phyloP scores from a whole-genome alignment of 331 rosid species.

The Malus hybrid region DNA sequence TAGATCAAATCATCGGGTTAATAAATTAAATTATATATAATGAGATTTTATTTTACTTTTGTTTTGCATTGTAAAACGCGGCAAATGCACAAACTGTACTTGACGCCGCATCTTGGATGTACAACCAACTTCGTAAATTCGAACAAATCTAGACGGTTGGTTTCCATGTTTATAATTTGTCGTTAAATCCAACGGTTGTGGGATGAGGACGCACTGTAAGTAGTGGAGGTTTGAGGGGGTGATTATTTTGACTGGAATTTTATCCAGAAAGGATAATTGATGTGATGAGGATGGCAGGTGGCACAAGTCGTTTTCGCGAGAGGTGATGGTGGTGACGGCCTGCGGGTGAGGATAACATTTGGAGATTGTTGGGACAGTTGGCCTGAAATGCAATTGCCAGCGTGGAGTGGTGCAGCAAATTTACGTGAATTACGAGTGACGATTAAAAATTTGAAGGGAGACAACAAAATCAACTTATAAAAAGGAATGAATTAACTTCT shows the following conservation, averaged over 20 bases:
- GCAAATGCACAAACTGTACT: conserved; percentile 32
- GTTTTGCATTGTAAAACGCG: conserved; percentile 22
- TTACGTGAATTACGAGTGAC: not conserved
- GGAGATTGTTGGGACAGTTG: not conserved
- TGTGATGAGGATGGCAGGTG: conserved; percentile 4
- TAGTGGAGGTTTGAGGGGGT: not conserved
- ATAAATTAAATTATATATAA: too few relatives aligned
- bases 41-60: not conserved
- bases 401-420: not conserved
- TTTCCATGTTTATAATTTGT: not conserved
- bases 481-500: too few relatives aligned
- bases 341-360: not conserved
- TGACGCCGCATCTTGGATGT: conserved; percentile 11
- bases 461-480: too few relatives aligned
- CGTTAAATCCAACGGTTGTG: not conserved
- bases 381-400: not conserved
- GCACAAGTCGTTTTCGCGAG: conserved; percentile 1
- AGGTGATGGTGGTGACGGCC: conserved; percentile 8
- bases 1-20: not conserved
- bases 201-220: not conserved
- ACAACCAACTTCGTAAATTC: not conserved
- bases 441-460: not conserved
- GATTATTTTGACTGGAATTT: not conserved
- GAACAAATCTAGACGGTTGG: not conserved
- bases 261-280: not conserved